A percentile compares a stretch with the other conserved stretches of the same genome.
phyloP scores from a whole-genome alignment of 2,329 filamentous ascomycete species.

The Ophiostoma quercus region DNA sequence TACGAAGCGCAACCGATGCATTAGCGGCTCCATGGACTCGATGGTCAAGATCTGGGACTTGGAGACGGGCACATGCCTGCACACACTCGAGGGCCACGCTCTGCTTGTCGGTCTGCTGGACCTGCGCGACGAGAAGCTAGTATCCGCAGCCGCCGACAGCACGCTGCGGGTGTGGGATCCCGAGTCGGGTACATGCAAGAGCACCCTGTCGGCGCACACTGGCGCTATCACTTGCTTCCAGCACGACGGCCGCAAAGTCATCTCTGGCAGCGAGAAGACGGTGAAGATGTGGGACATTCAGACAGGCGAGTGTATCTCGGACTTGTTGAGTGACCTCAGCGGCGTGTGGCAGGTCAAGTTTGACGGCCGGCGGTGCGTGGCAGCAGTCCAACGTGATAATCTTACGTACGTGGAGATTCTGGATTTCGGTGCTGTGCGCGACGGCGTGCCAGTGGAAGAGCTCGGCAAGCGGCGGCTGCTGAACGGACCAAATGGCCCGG shows the following conservation, averaged over 20 bases:
- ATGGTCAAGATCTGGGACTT: constrained; percentile 97
- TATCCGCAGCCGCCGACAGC: constrained; percentile 91
- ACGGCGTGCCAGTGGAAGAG: constrained; percentile 37
- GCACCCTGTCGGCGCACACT: constrained; percentile 85
- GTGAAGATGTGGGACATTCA: constrained; percentile 98
- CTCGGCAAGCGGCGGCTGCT: constrained; percentile 13
- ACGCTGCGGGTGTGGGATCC: constrained; percentile 97
- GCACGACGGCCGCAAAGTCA: constrained; percentile 93
- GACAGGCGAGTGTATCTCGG: constrained; percentile 85
- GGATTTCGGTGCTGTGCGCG: constrained; percentile 90
- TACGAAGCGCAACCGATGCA: constrained; percentile 85
- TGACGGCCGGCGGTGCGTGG: constrained; percentile 89
- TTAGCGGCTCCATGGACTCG: constrained; percentile 97
- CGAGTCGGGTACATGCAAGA: constrained; percentile 83
- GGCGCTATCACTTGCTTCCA: constrained; percentile 98
- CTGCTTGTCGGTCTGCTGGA: constrained; percentile 90
- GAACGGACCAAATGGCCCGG: background rate
- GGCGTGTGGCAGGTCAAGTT: constrained; percentile 99
- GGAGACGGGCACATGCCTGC: constrained; percentile 74
- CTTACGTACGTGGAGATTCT: constrained; percentile 98
- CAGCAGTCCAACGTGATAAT: constrained; percentile 87
- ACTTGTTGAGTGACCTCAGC: constrained; percentile 85
- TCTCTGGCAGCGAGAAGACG: constrained; percentile 90
- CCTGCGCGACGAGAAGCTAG: constrained; percentile 79
- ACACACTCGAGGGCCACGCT: constrained; percentile 87